These are phyloP conservation scores for Dentipellis sp. DNA, from an alignment of 768 basidiomycete genomes.

Conservation along the genomic window DNA sequence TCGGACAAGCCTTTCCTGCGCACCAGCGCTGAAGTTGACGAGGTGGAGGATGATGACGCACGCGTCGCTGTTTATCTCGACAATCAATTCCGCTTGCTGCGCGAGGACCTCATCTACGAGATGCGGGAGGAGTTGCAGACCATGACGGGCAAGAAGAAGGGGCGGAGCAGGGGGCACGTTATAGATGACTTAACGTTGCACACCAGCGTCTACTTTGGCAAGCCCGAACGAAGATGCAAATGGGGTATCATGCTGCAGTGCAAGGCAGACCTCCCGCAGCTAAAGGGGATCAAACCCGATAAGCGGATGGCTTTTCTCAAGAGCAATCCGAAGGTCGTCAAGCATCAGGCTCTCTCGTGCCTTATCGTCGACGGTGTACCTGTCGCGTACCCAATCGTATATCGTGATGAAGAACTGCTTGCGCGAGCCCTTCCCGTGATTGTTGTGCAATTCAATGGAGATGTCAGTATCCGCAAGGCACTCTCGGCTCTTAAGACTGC, in stretches of 20 bases:
- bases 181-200: conserved; percentile 35
- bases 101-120: conserved; percentile 56
- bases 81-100: conserved; percentile 54
- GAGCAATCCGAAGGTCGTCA: conserved; percentile 33
- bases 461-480: conserved; percentile 26
- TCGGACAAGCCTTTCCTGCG: conserved; percentile 39
- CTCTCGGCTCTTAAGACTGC: conserved; percentile 31
- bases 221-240: background rate
- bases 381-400: conserved; percentile 42
- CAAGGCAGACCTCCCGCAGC: conserved; percentile 18
- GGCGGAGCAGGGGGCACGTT: conserved; percentile 26
- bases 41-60: conserved; percentile 30
- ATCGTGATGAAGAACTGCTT: conserved; percentile 45
- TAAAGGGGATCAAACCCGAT: conserved; percentile 18
- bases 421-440: conserved; percentile 38
- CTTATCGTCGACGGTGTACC: conserved; percentile 39
- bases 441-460: conserved; percentile 43
- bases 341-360: conserved; percentile 46
- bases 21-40: conserved; percentile 21
- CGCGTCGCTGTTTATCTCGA: conserved; percentile 46
- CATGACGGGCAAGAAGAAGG: conserved; percentile 29
- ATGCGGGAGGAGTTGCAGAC: conserved; percentile 47
- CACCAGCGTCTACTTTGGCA: conserved; percentile 4
- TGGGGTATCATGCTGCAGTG: conserved; percentile 29
- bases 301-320: conserved; percentile 31